These are phyloP conservation scores for Talaromyces rugulosus DNA, from an alignment of 2,329 filamentous ascomycete genomes.

Conservation along the genomic window DNA sequence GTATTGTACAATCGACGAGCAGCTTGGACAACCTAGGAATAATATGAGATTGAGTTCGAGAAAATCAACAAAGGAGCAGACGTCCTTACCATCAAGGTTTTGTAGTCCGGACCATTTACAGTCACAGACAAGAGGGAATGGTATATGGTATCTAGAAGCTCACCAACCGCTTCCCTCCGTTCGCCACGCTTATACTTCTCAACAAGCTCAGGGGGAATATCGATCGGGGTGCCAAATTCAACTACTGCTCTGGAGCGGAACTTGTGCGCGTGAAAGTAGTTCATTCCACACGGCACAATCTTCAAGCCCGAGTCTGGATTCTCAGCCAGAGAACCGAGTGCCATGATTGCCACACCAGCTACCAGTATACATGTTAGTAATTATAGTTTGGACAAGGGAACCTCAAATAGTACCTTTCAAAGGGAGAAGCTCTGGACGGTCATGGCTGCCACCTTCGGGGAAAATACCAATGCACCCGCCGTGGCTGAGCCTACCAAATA, in stretches of 20 bases:
- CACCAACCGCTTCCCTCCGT: slow-evolving; percentile 79
- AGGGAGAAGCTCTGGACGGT: slow-evolving; percentile 84
- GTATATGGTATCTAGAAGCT: slow-evolving; percentile 81
- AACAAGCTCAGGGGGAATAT: slow-evolving; percentile 76
- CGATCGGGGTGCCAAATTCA: slow-evolving; percentile 87
- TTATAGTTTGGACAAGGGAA: neutral
- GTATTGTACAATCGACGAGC: slow-evolving; percentile 90
- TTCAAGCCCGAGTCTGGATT: slow-evolving; percentile 84
- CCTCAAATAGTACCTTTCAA: slow-evolving; percentile 59
- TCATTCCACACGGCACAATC: slow-evolving; percentile 97
- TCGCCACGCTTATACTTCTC: slow-evolving; percentile 80
- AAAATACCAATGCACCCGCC: slow-evolving; percentile 95
- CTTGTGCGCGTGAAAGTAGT: slow-evolving; percentile 98
- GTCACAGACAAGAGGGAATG: slow-evolving; percentile 82
- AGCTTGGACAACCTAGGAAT: slow-evolving; percentile 72
- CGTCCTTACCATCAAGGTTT: slow-evolving; percentile 73
- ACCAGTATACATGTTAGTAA: slow-evolving; percentile 3
- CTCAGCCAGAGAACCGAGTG: slow-evolving; percentile 79
- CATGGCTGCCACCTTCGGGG: slow-evolving; percentile 93
- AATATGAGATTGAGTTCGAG: neutral
- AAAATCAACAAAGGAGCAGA: neutral
- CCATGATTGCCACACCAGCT: slow-evolving; percentile 97
- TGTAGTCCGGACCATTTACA: slow-evolving; percentile 88
- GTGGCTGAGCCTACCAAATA: slow-evolving; percentile 75
- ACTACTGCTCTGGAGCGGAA: slow-evolving; percentile 94